Conservation (phyloP, 768 basidiomycete genomes). For the Suillus subalutaceus region DNA sequence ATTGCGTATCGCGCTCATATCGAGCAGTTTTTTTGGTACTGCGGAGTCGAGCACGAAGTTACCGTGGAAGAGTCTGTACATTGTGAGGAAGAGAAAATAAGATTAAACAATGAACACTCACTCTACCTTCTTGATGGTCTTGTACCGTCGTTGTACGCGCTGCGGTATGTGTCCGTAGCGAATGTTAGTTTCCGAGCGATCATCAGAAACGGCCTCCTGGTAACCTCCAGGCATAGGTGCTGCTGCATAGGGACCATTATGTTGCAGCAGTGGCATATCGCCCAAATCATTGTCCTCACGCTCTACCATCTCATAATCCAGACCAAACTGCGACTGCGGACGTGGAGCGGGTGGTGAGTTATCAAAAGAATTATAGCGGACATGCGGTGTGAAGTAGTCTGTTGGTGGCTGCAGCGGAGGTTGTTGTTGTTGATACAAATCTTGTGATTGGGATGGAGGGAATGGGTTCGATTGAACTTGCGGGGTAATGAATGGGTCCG, state of each 20-base stretch:
- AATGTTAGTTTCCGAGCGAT: conserved; percentile 56
- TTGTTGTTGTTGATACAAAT: conserved; percentile 30
- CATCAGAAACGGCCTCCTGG: conserved; percentile 34
- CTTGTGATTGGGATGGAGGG: conserved; percentile 22
- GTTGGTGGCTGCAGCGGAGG: conserved; percentile 24
- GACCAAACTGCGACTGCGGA: conserved; percentile 25
- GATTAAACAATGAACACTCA: conserved; percentile 39
- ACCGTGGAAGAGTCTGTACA: conserved; percentile 76
- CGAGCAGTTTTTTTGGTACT: conserved; percentile 89
- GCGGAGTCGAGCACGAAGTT: conserved; percentile 91
- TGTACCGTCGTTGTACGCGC: conserved; percentile 85
- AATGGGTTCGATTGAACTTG: conserved; percentile 25
- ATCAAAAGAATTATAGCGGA: conserved; percentile 28
- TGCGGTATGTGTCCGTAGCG: conserved; percentile 92
- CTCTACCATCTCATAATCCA: conserved; percentile 43
- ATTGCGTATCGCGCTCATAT: conserved; percentile 73
- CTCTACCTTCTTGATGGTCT: conserved; percentile 93
- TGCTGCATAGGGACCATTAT: conserved; percentile 39
- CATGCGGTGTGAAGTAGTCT: conserved; percentile 16
- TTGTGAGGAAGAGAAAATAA: neutral
- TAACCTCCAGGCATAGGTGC: conserved; percentile 51
- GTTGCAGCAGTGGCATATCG: conserved; percentile 66
- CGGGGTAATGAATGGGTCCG: conserved; percentile 42
- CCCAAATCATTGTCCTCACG: conserved; percentile 53
- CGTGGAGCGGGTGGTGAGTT: conserved; percentile 28